These are phyloP conservation scores for Diaporthe sp. DNA, from an alignment of 2,329 filamentous ascomycete species.

Conservation along the genomic window DNA sequence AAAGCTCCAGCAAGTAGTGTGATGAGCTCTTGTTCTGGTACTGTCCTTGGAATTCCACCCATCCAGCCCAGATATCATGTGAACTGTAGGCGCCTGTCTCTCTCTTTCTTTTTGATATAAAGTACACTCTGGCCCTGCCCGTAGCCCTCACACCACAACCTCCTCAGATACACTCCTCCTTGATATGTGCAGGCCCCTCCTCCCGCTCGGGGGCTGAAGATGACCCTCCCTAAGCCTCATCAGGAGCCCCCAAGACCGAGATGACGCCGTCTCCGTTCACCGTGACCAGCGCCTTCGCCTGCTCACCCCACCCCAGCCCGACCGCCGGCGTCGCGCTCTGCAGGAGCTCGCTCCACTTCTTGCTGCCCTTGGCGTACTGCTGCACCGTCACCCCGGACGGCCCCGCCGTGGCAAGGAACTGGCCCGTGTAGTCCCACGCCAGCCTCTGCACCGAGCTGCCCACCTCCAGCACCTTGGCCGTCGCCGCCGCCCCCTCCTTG, in stretches of 20 bases:
- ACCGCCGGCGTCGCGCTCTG: conserved; percentile 80
- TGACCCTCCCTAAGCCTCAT: conserved; percentile 47
- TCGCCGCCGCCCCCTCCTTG: conserved; percentile 86
- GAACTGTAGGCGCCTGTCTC: not conserved
- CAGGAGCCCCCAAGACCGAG: conserved; percentile 74
- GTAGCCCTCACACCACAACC: not conserved
- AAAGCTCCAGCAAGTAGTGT: not conserved
- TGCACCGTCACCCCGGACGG: conserved; percentile 86
- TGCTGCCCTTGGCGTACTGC: conserved; percentile 88
- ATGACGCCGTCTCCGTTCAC: conserved; percentile 83
- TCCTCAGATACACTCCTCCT: not conserved
- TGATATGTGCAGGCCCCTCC: not conserved
- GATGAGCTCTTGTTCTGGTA: not conserved
- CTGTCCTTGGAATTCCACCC: not conserved
- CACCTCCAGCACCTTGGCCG: conserved; percentile 87
- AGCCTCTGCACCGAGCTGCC: conserved; percentile 83
- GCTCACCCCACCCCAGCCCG: conserved; percentile 82
- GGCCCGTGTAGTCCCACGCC: conserved; percentile 94
- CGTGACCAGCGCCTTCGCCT: conserved; percentile 80
- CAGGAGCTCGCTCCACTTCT: conserved; percentile 90
- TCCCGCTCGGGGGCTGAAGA: not conserved
- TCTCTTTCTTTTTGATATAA: not conserved
- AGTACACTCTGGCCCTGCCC: not conserved
- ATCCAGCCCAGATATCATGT: not conserved
- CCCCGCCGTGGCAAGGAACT: conserved; percentile 88